Percentiles rank a stretch among this genome's conserved stretches.
Conservation (phyloP, 495 filamentous ascomycete genomes). For the Chaetomium cochliodes region DNA sequence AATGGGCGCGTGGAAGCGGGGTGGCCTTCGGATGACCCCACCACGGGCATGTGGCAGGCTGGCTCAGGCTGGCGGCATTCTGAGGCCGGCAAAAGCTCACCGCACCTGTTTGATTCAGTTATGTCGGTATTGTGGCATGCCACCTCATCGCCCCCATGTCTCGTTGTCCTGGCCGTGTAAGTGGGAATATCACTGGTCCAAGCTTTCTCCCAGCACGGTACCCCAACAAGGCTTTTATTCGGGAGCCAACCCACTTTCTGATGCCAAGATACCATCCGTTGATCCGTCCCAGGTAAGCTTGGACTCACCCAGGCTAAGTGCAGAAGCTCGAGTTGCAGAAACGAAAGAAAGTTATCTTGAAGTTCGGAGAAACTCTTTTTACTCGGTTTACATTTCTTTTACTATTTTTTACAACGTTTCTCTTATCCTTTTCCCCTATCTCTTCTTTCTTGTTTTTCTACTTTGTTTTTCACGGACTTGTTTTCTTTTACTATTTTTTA, state of each 20-base stretch:
- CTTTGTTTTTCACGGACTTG: no score
- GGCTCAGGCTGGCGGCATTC: not conserved
- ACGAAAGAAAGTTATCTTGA: no score
- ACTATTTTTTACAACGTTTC: no score
- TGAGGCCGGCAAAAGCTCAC: not conserved
- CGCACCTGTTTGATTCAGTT: not conserved
- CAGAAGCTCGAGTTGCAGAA: no score
- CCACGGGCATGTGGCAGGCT: constrained; percentile 17
- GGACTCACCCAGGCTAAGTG: no score
- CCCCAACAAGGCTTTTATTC: no score
- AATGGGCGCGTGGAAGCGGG: constrained; percentile 27
- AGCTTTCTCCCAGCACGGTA: constrained; percentile 1
- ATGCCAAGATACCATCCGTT: not conserved
- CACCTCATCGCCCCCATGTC: not conserved
- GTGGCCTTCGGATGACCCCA: constrained; percentile 5
- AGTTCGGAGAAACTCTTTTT: no score
- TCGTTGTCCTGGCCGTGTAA: not conserved
- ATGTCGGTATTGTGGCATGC: not conserved
- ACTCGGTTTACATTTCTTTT: no score
- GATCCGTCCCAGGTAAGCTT: not conserved
- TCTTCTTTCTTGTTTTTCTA: no score
- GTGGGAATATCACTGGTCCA: not conserved
- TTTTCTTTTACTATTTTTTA: no score
- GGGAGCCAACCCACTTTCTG: not conserved
- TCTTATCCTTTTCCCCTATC: no score